Percentiles rank a stretch among this genome's conserved stretches.
phyloP scores from a whole-genome alignment of 495 filamentous ascomycete genomes.

The Penicillium longicatenatum region DNA sequence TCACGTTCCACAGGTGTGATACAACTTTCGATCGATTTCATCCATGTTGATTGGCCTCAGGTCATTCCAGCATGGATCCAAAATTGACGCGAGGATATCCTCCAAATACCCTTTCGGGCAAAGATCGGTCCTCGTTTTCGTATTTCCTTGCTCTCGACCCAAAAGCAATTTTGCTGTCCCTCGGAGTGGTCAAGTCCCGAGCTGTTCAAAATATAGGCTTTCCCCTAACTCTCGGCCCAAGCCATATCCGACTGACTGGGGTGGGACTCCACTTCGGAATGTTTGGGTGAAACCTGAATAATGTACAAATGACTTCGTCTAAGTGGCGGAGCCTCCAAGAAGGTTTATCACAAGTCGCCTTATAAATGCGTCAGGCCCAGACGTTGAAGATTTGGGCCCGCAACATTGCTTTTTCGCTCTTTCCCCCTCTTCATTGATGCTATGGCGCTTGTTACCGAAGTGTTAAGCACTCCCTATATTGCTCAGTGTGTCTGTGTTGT shows the following conservation, averaged over 20 bases:
- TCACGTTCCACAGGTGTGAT: slow-evolving; percentile 2
- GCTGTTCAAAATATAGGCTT: background rate
- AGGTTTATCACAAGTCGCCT: background rate
- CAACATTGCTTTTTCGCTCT: background rate
- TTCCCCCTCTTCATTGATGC: background rate
- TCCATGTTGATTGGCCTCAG: slow-evolving; percentile 1
- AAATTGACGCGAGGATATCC: background rate
- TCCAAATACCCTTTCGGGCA: slow-evolving; percentile 19
- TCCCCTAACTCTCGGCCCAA: background rate
- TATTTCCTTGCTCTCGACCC: background rate
- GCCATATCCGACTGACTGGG: background rate
- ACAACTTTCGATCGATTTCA: background rate
- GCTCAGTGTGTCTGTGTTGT: slow-evolving; percentile 22
- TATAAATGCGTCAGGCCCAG: background rate
- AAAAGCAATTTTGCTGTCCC: background rate
- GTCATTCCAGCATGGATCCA: background rate
- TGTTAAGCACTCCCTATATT: slow-evolving; percentile 28
- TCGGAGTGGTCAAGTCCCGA: slow-evolving; percentile 7
- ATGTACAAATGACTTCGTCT: slow-evolving; percentile 1
- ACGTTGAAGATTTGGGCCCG: background rate
- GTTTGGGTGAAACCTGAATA: slow-evolving; percentile 6
- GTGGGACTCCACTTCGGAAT: slow-evolving; percentile 1
- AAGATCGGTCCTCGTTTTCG: slow-evolving; percentile 15
- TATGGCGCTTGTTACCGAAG: slow-evolving; percentile 30
- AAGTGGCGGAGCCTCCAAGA: slow-evolving; percentile 3